phyloP scores from a whole-genome alignment of 768 basidiomycete species.

The Sutorius australiensis region DNA sequence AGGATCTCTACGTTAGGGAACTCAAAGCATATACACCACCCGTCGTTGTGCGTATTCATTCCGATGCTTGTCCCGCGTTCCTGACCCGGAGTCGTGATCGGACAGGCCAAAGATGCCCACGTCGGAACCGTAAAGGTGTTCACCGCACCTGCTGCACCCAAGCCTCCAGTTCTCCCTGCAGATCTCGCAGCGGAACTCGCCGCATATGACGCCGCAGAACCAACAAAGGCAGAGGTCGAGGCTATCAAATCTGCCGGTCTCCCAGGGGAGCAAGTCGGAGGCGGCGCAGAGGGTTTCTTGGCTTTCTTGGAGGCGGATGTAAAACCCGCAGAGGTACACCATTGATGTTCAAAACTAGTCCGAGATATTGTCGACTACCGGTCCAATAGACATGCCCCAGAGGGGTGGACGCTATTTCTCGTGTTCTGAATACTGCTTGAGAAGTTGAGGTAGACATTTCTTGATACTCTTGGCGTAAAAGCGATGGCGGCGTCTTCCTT shows the following conservation, averaged over 20 bases:
- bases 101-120: slow-evolving; percentile 85
- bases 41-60: slow-evolving; percentile 50
- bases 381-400: slow-evolving; percentile 16
- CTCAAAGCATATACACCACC: slow-evolving; percentile 86
- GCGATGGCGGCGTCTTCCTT: not conserved
- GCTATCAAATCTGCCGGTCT: slow-evolving; percentile 28
- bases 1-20: slow-evolving; percentile 89
- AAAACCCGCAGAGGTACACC: slow-evolving; percentile 61
- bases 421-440: not conserved
- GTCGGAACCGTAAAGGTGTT: slow-evolving; percentile 83
- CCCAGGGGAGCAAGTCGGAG: slow-evolving; percentile 22
- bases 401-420: not conserved
- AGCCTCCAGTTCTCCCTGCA: slow-evolving; percentile 68
- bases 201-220: slow-evolving; percentile 82
- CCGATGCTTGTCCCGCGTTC: not conserved
- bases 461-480: not conserved
- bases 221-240: slow-evolving; percentile 47
- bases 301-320: slow-evolving; percentile 78
- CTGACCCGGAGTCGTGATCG: not conserved
- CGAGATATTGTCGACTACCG: not conserved
- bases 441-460: not conserved
- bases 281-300: slow-evolving; percentile 74
- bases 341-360: slow-evolving; percentile 29
- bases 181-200: slow-evolving; percentile 87
- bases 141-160: slow-evolving; percentile 68